These are phyloP conservation scores for Neurospora africana DNA, from an alignment of 495 filamentous ascomycete species.

Conservation along the genomic window DNA sequence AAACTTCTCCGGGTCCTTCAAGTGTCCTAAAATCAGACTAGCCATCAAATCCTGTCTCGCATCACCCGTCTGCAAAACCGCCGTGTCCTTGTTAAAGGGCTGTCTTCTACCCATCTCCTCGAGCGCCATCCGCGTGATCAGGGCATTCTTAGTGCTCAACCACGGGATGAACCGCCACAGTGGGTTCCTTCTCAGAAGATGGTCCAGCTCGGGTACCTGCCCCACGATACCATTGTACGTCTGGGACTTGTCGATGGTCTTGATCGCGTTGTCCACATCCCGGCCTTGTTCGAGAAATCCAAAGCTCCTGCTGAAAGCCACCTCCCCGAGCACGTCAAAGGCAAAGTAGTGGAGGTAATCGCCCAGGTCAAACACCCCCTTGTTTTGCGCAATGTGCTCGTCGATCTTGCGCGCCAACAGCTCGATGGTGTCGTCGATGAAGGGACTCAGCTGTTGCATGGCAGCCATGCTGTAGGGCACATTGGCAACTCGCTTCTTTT, in stretches of 20 bases:
- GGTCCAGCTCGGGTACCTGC: constrained; percentile 40
- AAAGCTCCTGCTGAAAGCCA: constrained; percentile 54
- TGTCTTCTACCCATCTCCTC: constrained; percentile 36
- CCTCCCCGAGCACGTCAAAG: constrained; percentile 49
- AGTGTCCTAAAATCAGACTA: constrained; percentile 34
- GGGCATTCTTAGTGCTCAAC: constrained; percentile 34
- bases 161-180: constrained; percentile 37
- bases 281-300: constrained; percentile 50
- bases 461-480: constrained; percentile 44
- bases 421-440: constrained; percentile 39
- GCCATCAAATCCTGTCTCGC: constrained; percentile 37
- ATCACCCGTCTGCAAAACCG: constrained; percentile 25
- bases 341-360: constrained; percentile 45
- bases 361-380: constrained; percentile 34
- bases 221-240: constrained; percentile 46
- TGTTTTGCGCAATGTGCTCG: constrained; percentile 9
- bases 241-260: constrained; percentile 42
- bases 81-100: constrained; percentile 34
- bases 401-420: constrained; percentile 31
- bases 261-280: constrained; percentile 47
- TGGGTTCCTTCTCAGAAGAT: constrained; percentile 36
- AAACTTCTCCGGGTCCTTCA: constrained; percentile 37
- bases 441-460: constrained; percentile 39
- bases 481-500: constrained; percentile 46
- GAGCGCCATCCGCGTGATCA: constrained; percentile 42